Base-by-base conservation (phyloP, 768 basidiomycete genomes). In the Amanita jacksonii region DNA sequence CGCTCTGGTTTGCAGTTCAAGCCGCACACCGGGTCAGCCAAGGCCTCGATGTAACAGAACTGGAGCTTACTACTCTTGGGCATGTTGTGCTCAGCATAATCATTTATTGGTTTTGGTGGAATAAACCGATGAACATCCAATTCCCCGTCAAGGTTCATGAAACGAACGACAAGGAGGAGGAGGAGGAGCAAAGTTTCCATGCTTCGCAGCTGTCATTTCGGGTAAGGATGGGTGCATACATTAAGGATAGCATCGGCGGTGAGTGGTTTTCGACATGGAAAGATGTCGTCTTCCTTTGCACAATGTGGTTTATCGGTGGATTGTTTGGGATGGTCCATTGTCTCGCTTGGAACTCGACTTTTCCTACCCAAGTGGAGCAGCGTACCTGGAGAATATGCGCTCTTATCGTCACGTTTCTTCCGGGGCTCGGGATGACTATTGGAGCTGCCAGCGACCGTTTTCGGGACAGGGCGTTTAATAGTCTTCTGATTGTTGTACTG, bases 91-190 rank as follows among this genome's bases (percentile, higher is more conserved):
- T 40, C 4, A 40, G 24, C 20, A 12, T 40, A 13, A 7, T 40
- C 38, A 23, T 30, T 4, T 40, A 40, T 40, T 24, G 24, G 38
- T 22, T 18, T 13, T 40, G 38, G 38, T 40, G 38, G 38, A 13
- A 40, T 40, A 40, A 40, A 12, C 38, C 38, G 12, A 2, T 23
- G 18, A 12, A 12, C 10, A 30, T 40, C 24, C 9, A 2, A 5
- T 40, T 24, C 8, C 16, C 23, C n/a, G 24, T 40, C 5, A 22
- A 40, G 10, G 15, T 40, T 20, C 28, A 20, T 40, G 34, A 36
- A 18, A 4, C n/a, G 9, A n/a, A 18, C 12, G 15, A n/a, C 3
- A 18, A 36, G 34, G 8, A 36, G 18, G 9, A 36, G 34, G 34
- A 19, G 18, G 12, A n/a, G 19, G 19, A 36, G 9, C 34, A 36